A percentile compares a stretch with the other conserved stretches of the same genome.
Conservation (phyloP, 208 protist genomes). For the Herpetomonas muscarum region DNA sequence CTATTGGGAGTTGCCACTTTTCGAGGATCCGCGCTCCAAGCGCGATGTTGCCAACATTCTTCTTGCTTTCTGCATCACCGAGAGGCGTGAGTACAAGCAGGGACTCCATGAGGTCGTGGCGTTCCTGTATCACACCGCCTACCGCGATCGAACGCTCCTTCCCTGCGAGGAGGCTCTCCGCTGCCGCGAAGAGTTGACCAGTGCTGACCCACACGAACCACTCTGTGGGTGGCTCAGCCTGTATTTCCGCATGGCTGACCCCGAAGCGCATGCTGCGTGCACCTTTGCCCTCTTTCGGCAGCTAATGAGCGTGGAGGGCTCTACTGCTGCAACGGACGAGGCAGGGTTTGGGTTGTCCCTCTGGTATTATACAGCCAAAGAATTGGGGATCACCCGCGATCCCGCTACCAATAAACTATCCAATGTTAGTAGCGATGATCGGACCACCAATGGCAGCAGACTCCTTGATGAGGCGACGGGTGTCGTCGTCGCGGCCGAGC, state of each 20-base stretch:
- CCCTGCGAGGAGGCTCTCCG: neutral
- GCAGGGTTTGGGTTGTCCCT: conserved; percentile 22
- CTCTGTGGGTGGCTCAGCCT: neutral
- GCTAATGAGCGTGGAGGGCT: conserved; percentile 24
- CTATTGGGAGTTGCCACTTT: conserved; percentile 57
- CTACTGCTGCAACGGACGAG: neutral
- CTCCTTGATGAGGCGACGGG: conserved; percentile 13
- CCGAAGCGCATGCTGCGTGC: neutral
- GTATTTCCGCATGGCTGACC: neutral
- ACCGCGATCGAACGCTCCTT: conserved; percentile 28
- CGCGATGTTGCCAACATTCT: conserved; percentile 43
- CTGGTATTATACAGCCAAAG: conserved; percentile 44
- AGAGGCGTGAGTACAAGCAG: conserved; percentile 73
- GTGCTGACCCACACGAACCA: neutral
- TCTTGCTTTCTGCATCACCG: conserved; percentile 49
- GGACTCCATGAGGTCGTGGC: conserved; percentile 91
- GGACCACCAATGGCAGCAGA: too few species aligned
- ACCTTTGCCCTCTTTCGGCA: conserved; percentile 43
- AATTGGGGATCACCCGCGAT: neutral
- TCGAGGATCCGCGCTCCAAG: conserved; percentile 28
- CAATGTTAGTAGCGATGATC: too few species aligned
- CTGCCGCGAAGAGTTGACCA: too few species aligned
- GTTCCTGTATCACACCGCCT: conserved; percentile 61
- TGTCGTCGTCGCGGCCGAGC: conserved; percentile 36
- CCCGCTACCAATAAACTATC: too few species aligned